These are phyloP conservation scores for Periconia sp. DNA, from an alignment of 2,329 filamentous ascomycete species.

Conservation along the genomic window DNA sequence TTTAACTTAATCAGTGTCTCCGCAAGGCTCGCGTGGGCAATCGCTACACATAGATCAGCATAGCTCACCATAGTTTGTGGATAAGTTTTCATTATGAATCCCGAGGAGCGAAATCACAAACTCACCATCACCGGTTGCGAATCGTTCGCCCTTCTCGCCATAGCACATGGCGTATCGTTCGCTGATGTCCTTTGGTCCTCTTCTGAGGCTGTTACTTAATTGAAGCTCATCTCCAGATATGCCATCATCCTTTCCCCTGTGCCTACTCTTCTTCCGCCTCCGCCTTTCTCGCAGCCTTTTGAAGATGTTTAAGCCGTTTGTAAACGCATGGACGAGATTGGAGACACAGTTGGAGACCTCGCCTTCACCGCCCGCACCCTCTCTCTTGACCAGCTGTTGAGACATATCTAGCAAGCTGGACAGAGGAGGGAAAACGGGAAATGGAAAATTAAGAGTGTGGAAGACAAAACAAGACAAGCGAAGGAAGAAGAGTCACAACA, in stretches of 20 bases:
- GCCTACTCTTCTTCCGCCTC: conserved; percentile 32
- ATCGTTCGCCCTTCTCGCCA: conserved; percentile 44
- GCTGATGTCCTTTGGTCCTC: conserved; percentile 51
- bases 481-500: no score
- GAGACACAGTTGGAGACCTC: conserved; percentile 45
- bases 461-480: no score
- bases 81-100: no score
- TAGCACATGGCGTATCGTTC: conserved; percentile 50
- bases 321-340: conserved; percentile 53
- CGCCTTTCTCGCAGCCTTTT: conserved; percentile 47
- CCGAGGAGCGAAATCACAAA: conserved; percentile 1
- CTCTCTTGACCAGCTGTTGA: no score
- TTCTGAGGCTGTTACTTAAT: conserved; percentile 48
- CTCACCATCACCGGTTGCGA: conserved; percentile 54
- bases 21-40: conserved; percentile 53
- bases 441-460: no score
- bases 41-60: conserved; percentile 39
- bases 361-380: conserved; percentile 25
- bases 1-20: conserved; percentile 55
- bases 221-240: conserved; percentile 42
- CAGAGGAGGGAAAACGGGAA: no score
- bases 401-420: no score
- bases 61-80: no score
- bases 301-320: conserved; percentile 53
- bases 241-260: conserved; percentile 25